Evolutionary conservation across 2,329 filamentous ascomycete genomes (phyloP).

Genomic region (Cladosporium sphaerospermum): DNA sequence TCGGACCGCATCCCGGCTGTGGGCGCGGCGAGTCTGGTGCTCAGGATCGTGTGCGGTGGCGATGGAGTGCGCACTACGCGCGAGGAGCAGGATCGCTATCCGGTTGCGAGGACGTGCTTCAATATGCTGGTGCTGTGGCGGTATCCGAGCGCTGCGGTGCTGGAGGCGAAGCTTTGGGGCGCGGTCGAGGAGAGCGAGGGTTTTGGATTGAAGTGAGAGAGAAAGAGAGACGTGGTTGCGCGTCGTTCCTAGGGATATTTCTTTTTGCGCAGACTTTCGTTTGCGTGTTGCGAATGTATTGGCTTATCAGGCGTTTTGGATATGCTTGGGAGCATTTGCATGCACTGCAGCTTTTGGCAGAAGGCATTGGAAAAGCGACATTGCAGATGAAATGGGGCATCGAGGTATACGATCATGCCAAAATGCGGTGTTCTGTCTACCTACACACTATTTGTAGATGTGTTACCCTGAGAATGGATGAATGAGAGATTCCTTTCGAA

Average conservation of each 20-base stretch:
- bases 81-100: conserved; percentile 67
- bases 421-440: no score
- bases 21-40: conserved; percentile 71
- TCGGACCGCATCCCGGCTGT: conserved; percentile 87
- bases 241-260: not conserved
- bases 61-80: conserved; percentile 24
- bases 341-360: no score
- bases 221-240: not conserved
- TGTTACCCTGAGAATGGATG: no score
- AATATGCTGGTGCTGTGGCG: conserved; percentile 74
- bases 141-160: conserved; percentile 59
- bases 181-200: conserved; percentile 88
- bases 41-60: conserved; percentile 70
- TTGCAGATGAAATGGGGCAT: no score
- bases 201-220: conserved; percentile 71
- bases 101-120: conserved; percentile 85
- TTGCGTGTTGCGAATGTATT: not conserved
- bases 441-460: no score
- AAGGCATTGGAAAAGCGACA: no score
- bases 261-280: not conserved
- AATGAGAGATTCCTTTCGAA: no score
- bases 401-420: no score
- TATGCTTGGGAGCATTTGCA: not conserved
- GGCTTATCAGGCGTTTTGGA: not conserved
- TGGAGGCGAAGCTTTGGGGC: conserved; percentile 71